These are phyloP conservation scores for Candida schatavii DNA, from an alignment of 805 yeast genomes.

Conservation along the genomic window DNA sequence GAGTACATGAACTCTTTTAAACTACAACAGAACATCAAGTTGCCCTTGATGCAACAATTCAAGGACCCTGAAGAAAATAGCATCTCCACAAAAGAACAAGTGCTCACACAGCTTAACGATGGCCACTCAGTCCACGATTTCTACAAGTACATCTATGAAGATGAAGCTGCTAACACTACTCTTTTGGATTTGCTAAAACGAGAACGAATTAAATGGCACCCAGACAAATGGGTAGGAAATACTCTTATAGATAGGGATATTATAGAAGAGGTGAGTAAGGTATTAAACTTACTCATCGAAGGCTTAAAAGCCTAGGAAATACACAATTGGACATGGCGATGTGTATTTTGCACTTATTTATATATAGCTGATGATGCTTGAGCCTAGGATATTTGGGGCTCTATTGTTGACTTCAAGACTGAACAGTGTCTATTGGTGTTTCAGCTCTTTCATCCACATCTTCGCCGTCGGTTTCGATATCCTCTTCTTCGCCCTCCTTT, in stretches of 20 bases:
- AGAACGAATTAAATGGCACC: slow-evolving; percentile 70
- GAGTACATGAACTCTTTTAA: slow-evolving; percentile 13
- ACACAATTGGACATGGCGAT: too few species aligned
- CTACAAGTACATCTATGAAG: slow-evolving; percentile 18
- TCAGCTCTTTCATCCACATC: slow-evolving; percentile 3
- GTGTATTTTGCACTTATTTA: too few species aligned
- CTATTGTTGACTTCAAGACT: slow-evolving; percentile 4
- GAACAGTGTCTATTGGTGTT: slow-evolving; percentile 11
- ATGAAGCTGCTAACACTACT: slow-evolving; percentile 9
- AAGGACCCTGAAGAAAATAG: slow-evolving; percentile 5
- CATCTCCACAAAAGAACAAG: slow-evolving; percentile 7
- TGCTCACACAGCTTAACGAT: slow-evolving; percentile 17
- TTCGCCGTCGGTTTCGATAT: slow-evolving; percentile 6
- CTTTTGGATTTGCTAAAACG: slow-evolving; percentile 28
- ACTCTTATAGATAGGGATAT: slow-evolving; percentile 25
- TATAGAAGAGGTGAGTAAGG: slow-evolving; percentile 28
- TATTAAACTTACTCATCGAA: slow-evolving; percentile 28
- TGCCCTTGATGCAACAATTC: slow-evolving; percentile 13
- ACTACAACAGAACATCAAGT: slow-evolving; percentile 12
- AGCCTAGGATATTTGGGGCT: not conserved
- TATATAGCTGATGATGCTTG: not conserved
- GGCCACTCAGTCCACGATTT: slow-evolving; percentile 23
- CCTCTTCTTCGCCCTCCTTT: slow-evolving; percentile 5
- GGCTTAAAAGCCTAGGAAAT: too few species aligned
- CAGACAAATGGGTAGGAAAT: slow-evolving; percentile 53